Evolutionary conservation across 1,284 basidiomycete genomes (phyloP), one percentile per base, ranked within the genome.

Genomic region (Microbotryum intermedium): DNA sequence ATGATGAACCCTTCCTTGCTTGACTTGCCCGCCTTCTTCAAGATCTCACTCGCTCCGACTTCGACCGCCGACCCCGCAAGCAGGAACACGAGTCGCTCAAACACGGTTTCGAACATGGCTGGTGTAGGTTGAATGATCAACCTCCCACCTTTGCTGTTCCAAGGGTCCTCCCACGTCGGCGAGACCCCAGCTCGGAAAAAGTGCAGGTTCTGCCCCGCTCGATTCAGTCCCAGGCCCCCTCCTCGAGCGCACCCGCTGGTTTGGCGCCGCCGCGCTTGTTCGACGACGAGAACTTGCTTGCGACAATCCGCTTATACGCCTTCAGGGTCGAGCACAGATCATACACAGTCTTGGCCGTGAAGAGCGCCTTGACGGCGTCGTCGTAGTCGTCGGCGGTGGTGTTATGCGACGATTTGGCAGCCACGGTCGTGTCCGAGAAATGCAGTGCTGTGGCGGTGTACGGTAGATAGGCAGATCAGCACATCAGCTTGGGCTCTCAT

Each of bases 151-250:
- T 67, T 65, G 48, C 58, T 64, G 59, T 67, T 67, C 55, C 62
- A 67, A n/a, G 63, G 59, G 45, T 67, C 66, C 49, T 67, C 66
- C 66, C 66, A 67, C 5, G 66, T 65, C 26, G 66, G 66, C 25
- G n/a, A 44, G 34, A 67, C 65, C 5, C 66, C 66, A 2, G 58
- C 51, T 3, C 63, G 51, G 61, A 67, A 67, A 48, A 67, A 67
- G 50, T 67, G 64, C 52, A 67, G 48, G 61, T 67, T 67, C 57
- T 59, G 57, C 10, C 66, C 64, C n/a, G 63, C 56, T 4, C 66
- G 54, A 42, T 43, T 54, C 21, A 65, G 50, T n/a, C 66, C 63
- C 9, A 63, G 42, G 16, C 43, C 30, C 34, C 34, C 11, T 39
- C 34, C 34, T 39, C 34, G 34, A 39, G 4, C 34, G 34, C 34